A percentile compares a stretch with the other conserved stretches of the same genome.
These are phyloP conservation scores for Aspergillus caelatus DNA, from an alignment of 2,329 filamentous ascomycete genomes.

Conservation along the genomic window DNA sequence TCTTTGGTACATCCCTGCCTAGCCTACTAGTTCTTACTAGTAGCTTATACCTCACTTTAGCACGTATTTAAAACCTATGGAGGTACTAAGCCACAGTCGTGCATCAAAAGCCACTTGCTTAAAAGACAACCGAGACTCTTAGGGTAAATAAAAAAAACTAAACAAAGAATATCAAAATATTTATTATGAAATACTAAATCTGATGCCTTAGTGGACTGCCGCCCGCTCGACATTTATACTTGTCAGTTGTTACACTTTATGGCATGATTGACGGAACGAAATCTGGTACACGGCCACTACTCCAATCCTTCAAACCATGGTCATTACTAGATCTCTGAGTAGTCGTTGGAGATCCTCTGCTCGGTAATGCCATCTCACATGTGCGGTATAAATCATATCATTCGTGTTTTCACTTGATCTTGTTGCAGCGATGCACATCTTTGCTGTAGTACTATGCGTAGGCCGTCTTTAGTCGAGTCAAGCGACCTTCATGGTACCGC, in stretches of 20 bases:
- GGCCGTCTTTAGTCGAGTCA: neutral
- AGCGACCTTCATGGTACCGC: neutral
- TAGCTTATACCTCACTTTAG: neutral
- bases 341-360: neutral
- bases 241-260: neutral
- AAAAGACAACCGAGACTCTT: neutral
- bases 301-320: neutral
- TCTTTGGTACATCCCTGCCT: neutral
- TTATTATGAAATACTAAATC: neutral
- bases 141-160: neutral
- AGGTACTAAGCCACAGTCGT: neutral
- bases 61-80: neutral
- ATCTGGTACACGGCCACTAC: neutral
- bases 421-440: neutral
- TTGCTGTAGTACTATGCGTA: neutral
- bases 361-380: neutral
- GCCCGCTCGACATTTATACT: neutral
- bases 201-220: neutral
- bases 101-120: neutral
- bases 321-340: neutral
- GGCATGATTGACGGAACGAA: neutral
- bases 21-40: no score
- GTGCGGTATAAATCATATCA: neutral
- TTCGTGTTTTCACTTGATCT: neutral
- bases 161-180: neutral